Evolutionary conservation across 257 asterid genomes (phyloP).

Genomic region (Ophiorrhiza pumila): DNA sequence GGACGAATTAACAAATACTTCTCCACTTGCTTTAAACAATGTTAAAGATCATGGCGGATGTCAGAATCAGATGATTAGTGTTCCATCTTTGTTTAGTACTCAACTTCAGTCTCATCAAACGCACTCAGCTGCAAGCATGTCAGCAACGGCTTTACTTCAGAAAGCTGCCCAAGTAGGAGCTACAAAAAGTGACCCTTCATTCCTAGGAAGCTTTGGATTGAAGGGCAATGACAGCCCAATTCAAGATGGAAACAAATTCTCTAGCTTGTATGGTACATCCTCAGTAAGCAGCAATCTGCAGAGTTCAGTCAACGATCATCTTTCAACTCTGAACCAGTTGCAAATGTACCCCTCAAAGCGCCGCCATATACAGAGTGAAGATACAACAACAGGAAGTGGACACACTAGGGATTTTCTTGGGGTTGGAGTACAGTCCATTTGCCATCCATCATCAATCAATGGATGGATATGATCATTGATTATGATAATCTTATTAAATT

Average conservation of each 20-base stretch:
- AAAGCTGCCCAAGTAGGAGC: constrained; percentile 79
- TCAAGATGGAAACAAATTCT: constrained; percentile 35
- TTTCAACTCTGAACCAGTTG: constrained; percentile 33
- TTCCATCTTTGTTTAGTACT: constrained; percentile 57
- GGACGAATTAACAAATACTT: constrained; percentile 23
- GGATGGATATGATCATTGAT: constrained; percentile 65
- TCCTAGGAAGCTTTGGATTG: constrained; percentile 44
- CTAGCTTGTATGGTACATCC: constrained; percentile 45
- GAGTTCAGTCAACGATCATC: constrained; percentile 31
- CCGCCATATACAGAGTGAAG: constrained; percentile 37
- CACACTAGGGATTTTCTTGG: constrained; percentile 96
- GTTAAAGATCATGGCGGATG: constrained; percentile 21
- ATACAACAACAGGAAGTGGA: constrained; percentile 30
- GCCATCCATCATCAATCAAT: constrained; percentile 73
- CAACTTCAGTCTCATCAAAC: constrained; percentile 38
- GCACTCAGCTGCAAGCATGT: constrained; percentile 37
- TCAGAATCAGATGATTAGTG: constrained; percentile 26
- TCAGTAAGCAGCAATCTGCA: constrained; percentile 45
- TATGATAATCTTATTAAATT: not conserved
- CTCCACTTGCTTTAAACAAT: constrained; percentile 22
- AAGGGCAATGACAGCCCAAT: constrained; percentile 26
- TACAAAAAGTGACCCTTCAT: constrained; percentile 45
- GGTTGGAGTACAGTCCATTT: constrained; percentile 72
- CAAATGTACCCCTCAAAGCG: constrained; percentile 62
- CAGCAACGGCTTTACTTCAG: constrained; percentile 87